phyloP scores from a whole-genome alignment of 257 asterid species.

The Nicotiana knightiana region DNA sequence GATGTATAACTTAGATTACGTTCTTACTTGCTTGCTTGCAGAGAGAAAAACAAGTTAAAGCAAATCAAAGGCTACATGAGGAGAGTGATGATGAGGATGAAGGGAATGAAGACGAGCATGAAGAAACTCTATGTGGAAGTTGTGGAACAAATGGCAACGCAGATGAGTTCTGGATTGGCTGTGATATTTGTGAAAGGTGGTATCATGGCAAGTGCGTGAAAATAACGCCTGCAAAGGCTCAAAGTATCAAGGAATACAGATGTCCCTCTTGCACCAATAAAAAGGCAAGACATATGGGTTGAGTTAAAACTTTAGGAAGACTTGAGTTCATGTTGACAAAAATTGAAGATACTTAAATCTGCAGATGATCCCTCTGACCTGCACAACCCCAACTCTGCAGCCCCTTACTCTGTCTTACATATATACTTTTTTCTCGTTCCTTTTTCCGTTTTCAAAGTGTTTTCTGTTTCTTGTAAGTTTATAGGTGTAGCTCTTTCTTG shows the following conservation, averaged over 20 bases:
- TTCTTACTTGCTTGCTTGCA: neutral
- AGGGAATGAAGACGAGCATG: constrained; percentile 52
- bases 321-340: constrained; percentile 5
- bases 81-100: constrained; percentile 66
- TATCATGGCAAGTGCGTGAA: constrained; percentile 91
- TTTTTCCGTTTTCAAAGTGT: neutral
- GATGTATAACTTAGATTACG: constrained; percentile 32
- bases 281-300: constrained; percentile 42
- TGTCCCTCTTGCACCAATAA: constrained; percentile 81
- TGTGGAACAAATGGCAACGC: constrained; percentile 76
- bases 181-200: constrained; percentile 87
- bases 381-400: neutral
- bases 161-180: constrained; percentile 92
- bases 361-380: constrained; percentile 6
- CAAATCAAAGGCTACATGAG: constrained; percentile 51
- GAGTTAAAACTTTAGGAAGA: constrained; percentile 1
- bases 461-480: neutral
- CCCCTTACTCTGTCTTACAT: neutral
- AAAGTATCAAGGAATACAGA: constrained; percentile 79
- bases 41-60: constrained; percentile 59
- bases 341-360: neutral
- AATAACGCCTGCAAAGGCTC: constrained; percentile 90
- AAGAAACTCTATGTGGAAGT: constrained; percentile 80
- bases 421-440: neutral
- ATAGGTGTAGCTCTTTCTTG: neutral